Conservation (phyloP, 208 protist genomes). For the Leptomonas pyrrhocoris region DNA sequence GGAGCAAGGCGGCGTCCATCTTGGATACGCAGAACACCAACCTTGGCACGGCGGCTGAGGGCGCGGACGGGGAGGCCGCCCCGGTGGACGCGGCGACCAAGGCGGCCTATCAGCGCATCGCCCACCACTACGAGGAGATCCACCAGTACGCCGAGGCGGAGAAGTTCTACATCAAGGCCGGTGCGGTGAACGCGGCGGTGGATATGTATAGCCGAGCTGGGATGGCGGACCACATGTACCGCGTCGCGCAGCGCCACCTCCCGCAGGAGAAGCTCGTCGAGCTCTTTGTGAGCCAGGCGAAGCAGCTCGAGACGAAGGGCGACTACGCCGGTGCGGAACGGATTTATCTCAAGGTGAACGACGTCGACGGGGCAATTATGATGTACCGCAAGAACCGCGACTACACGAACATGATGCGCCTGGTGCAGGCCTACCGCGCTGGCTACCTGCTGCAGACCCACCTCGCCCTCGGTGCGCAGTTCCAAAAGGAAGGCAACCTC, state of each 20-base stretch:
- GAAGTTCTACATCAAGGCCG: slow-evolving; percentile 93
- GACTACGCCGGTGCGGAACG: slow-evolving; percentile 96
- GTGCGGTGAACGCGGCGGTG: slow-evolving; percentile 89
- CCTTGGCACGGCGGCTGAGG: slow-evolving; percentile 2
- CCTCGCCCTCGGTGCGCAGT: slow-evolving; percentile 93
- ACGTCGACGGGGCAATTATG: slow-evolving; percentile 97
- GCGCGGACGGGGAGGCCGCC: slow-evolving; percentile 1
- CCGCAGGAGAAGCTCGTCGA: slow-evolving; percentile 86
- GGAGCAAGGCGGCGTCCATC: slow-evolving; percentile 91
- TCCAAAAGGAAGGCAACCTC: slow-evolving; percentile 95
- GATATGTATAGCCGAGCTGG: slow-evolving; percentile 96
- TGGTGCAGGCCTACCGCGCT: slow-evolving; percentile 92
- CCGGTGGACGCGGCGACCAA: slow-evolving; percentile 47
- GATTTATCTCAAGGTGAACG: slow-evolving; percentile 95
- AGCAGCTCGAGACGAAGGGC: slow-evolving; percentile 93
- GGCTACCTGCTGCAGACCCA: slow-evolving; percentile 95
- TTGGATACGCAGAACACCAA: slow-evolving; percentile 73
- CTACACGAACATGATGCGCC: slow-evolving; percentile 94
- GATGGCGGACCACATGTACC: slow-evolving; percentile 95
- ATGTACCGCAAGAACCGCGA: slow-evolving; percentile 95
- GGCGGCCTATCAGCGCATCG: slow-evolving; percentile 91
- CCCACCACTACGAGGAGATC: slow-evolving; percentile 94
- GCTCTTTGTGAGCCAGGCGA: slow-evolving; percentile 94
- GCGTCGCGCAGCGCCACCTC: slow-evolving; percentile 92
- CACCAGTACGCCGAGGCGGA: slow-evolving; percentile 94